Conservation (phyloP, 768 basidiomycete species). For the Coprinellus aureogranulatus region DNA sequence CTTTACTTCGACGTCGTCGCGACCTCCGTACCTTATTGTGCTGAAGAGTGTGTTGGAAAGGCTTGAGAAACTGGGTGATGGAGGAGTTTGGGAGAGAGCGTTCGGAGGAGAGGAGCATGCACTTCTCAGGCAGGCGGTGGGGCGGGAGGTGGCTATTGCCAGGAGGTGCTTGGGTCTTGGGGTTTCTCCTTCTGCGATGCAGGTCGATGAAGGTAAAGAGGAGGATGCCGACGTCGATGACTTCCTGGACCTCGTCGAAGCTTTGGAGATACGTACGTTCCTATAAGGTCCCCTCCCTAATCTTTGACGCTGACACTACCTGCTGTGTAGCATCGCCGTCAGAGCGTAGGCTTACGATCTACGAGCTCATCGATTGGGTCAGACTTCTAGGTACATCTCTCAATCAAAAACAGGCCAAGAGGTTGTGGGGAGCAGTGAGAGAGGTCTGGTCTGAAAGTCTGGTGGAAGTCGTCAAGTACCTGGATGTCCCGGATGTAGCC, state of each 20-base stretch:
- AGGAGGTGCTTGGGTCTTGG: not conserved
- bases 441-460: constrained; percentile 43
- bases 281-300: not conserved
- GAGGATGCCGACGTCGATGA: constrained; percentile 29
- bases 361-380: constrained; percentile 63
- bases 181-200: not conserved
- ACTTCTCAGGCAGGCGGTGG: constrained; percentile 6
- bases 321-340: constrained; percentile 36
- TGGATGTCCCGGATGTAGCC: not conserved
- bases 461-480: constrained; percentile 30
- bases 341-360: constrained; percentile 39
- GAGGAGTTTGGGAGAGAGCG: constrained; percentile 1
- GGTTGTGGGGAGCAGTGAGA: constrained; percentile 37
- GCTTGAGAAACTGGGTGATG: not conserved
- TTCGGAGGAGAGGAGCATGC: constrained; percentile 12
- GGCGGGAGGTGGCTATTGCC: not conserved
- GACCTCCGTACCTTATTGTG: not conserved
- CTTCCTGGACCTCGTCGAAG: constrained; percentile 46
- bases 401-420: constrained; percentile 34
- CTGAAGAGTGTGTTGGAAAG: not conserved
- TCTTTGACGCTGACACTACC: constrained; percentile 2
- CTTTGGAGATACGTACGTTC: constrained; percentile 46
- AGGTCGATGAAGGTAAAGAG: constrained; percentile 1
- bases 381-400: constrained; percentile 44
- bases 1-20: constrained; percentile 29